Evolutionary conservation across 768 basidiomycete genomes (phyloP).

Genomic region (Collybia sordida): DNA sequence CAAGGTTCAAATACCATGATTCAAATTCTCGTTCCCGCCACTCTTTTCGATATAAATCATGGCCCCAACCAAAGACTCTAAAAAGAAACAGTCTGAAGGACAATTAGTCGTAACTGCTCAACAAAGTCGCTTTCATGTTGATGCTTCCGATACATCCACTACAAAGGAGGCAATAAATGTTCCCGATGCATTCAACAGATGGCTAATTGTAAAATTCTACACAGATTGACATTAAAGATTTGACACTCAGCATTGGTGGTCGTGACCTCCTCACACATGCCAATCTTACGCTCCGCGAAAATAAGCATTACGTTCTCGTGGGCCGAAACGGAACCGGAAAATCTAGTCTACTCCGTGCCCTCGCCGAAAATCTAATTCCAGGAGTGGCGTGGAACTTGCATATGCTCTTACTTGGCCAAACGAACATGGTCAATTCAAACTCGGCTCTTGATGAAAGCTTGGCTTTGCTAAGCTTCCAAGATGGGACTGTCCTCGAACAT

Average conservation of each 20-base stretch:
- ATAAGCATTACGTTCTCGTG: conserved; percentile 51
- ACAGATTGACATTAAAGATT: conserved; percentile 51
- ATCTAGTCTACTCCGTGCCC: conserved; percentile 41
- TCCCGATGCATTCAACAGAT: not conserved
- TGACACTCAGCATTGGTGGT: conserved; percentile 50
- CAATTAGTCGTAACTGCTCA: conserved; percentile 43
- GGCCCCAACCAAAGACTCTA: conserved; percentile 12
- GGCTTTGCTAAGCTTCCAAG: conserved; percentile 12
- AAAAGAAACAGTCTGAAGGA: conserved; percentile 6
- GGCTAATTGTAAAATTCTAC: not conserved
- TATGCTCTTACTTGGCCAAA: conserved; percentile 46
- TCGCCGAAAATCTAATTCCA: conserved; percentile 45
- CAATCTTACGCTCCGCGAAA: conserved; percentile 49
- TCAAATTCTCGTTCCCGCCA: not conserved
- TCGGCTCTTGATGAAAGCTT: conserved; percentile 16
- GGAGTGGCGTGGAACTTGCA: conserved; percentile 41
- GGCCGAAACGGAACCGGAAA: conserved; percentile 60
- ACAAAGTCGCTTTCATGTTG: conserved; percentile 48
- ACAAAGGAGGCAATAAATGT: conserved; percentile 16
- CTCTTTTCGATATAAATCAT: conserved; percentile 1
- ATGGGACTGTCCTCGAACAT: conserved; percentile 30
- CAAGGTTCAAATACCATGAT: not conserved
- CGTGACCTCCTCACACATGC: conserved; percentile 52
- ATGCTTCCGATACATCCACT: conserved; percentile 38
- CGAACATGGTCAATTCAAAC: conserved; percentile 22